Percentiles rank a stretch among this genome's conserved stretches.
phyloP scores from a whole-genome alignment of 1,284 basidiomycete genomes.

The Leccinum olivaceoglutinosum region DNA sequence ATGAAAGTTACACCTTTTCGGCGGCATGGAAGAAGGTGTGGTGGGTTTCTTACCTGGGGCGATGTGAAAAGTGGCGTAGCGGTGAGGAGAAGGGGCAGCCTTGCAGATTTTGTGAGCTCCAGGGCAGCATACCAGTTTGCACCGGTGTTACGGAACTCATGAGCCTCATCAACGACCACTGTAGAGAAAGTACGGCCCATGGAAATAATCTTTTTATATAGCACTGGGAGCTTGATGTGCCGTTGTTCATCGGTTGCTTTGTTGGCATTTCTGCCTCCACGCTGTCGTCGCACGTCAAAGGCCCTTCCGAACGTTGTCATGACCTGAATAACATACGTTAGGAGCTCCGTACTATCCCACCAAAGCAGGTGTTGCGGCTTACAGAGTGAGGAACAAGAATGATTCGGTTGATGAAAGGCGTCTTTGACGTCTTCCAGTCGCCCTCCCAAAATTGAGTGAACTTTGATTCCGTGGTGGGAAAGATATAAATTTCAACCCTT shows the following conservation, averaged over 20 bases:
- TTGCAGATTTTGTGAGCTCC: constrained; percentile 1
- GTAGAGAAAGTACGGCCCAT: background rate
- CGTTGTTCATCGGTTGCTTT: constrained; percentile 7
- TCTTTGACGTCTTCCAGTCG: constrained; percentile 7
- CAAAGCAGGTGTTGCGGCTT: background rate
- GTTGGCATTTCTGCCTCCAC: constrained; percentile 6
- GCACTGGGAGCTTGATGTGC: constrained; percentile 8
- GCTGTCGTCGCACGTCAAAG: constrained; percentile 1
- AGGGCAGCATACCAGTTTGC: constrained; percentile 1
- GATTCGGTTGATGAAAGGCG: constrained; percentile 6
- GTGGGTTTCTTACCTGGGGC: background rate
- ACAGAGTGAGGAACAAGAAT: constrained; percentile 11
- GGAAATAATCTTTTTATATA: constrained; percentile 7
- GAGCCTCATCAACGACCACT: constrained; percentile 7
- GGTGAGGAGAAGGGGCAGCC: constrained; percentile 1
- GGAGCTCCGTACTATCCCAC: background rate
- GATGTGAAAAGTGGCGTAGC: constrained; percentile 4
- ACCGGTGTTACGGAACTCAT: constrained; percentile 7
- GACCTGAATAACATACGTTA: constrained; percentile 1
- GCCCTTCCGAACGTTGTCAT: constrained; percentile 11
- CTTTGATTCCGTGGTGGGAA: constrained; percentile 6
- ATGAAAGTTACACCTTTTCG: background rate
- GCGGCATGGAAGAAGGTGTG: no score
- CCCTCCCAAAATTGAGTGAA: constrained; percentile 7
- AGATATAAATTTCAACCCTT: constrained; percentile 7